Base-by-base conservation (phyloP, 345 rosid species). In the Eucalyptus victrix region DNA sequence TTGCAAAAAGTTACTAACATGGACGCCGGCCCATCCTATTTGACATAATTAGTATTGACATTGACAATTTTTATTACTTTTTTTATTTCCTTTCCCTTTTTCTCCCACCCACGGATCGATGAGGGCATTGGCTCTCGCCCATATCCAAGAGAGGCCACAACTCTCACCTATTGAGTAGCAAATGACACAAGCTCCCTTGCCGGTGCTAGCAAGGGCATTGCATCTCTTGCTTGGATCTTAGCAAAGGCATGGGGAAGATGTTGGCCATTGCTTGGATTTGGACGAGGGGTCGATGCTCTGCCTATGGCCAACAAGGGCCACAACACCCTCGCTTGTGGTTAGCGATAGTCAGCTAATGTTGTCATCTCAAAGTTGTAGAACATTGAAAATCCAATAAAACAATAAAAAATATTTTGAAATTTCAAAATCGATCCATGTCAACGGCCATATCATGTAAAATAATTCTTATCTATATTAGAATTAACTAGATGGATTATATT, bases 11-110 rank as follows among this genome's bases (percentile, higher is more conserved):
- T 56, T 19, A 56, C 0, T 5, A 3, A 5, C 14, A 56, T 24
- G 6, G 3, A 56, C 0, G 14, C 6, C 6, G 13, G 13, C 9
- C 3, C 30, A 0, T 2, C 3, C 14, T 56, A 56, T 26, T 23
- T 24, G 13, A 19, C 28, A 54, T 54, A 24, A 24, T 56, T 56
- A 3, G 12, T 23, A 56, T 0, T 2, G 26, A 56, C 8, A 24
- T 24, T 23, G 1, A 56, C 13, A 56, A 56, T 0, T 11, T 56
- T 56, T 24, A 56, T 24, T 24, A 24, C 13, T 2, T 56, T 24
- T 56, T 56, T 24, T 56, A n/a, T 56, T 56, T 56, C 6, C 6
- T 24, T 56, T 56, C 2, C 3, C 13, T 56, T 11, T 56, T 56
- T 56, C 62, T 53, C 62, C 62, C 6, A 56, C 12, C 13, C 30